A percentile compares a stretch with the other conserved stretches of the same genome.
Conservation (phyloP, 2,329 filamentous ascomycete species). For the Aureobasidium uvarum region DNA sequence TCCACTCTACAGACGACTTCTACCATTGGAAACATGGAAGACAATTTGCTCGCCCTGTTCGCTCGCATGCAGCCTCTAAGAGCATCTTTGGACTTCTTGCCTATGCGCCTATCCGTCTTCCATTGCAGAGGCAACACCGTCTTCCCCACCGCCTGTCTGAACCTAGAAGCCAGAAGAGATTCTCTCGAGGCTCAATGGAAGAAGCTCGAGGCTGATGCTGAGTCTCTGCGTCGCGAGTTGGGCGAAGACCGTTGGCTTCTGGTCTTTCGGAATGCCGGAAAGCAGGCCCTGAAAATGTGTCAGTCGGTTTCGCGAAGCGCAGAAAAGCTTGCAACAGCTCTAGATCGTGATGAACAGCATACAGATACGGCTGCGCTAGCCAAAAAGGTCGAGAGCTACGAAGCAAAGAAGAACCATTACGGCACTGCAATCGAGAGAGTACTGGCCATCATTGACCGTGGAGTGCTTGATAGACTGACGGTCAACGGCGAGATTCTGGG, state of each 20-base stretch:
- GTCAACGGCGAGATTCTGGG: slow-evolving; percentile 94
- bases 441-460: slow-evolving; percentile 87
- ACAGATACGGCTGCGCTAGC: slow-evolving; percentile 67
- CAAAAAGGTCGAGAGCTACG: slow-evolving; percentile 89
- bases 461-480: slow-evolving; percentile 91
- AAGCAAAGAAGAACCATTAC: slow-evolving; percentile 92
- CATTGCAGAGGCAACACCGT: slow-evolving; percentile 70
- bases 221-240: slow-evolving; percentile 82
- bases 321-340: slow-evolving; percentile 72
- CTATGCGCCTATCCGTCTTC: slow-evolving; percentile 89
- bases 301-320: slow-evolving; percentile 90
- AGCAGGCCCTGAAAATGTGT: slow-evolving; percentile 94
- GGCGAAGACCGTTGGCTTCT: slow-evolving; percentile 95
- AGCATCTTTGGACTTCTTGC: slow-evolving; percentile 90
- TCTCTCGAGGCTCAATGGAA: slow-evolving; percentile 82
- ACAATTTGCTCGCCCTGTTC: slow-evolving; percentile 83
- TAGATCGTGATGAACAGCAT: slow-evolving; percentile 72
- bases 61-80: slow-evolving; percentile 92
- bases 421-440: slow-evolving; percentile 90
- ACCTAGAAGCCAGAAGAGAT: slow-evolving; percentile 72
- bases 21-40: slow-evolving; percentile 70
- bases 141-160: slow-evolving; percentile 88
- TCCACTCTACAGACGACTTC: slow-evolving; percentile 61
- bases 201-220: slow-evolving; percentile 85
- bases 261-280: slow-evolving; percentile 88